These are phyloP conservation scores for Rutstroemia sp. DNA, from an alignment of 2,329 filamentous ascomycete species.

Conservation along the genomic window DNA sequence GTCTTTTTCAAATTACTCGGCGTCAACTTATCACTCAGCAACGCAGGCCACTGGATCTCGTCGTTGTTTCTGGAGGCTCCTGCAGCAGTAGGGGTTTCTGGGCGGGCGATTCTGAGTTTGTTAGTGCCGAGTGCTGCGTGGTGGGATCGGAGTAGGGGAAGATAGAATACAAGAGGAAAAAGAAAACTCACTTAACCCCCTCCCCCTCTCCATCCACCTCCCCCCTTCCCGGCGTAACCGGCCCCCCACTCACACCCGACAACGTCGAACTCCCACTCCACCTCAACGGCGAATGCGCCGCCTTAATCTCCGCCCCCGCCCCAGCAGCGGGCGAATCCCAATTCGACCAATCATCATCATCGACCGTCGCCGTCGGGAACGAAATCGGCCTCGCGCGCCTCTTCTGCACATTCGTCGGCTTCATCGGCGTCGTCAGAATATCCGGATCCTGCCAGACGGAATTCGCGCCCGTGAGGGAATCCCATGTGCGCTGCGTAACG, in stretches of 20 bases:
- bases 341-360: constrained; percentile 53
- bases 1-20: constrained; percentile 72
- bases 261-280: constrained; percentile 48
- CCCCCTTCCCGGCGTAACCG: constrained; percentile 22
- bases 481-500: constrained; percentile 23
- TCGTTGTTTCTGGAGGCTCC: constrained; percentile 20
- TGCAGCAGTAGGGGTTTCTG: neutral
- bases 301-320: no score
- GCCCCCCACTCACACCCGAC: constrained; percentile 22
- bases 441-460: constrained; percentile 12
- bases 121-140: neutral
- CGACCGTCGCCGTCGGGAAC: constrained; percentile 32
- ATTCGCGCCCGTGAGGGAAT: constrained; percentile 24
- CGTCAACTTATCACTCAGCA: constrained; percentile 38
- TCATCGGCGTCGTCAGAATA: constrained; percentile 9
- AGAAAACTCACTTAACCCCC: constrained; percentile 26
- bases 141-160: no score
- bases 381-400: constrained; percentile 21
- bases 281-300: constrained; percentile 38
- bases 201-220: constrained; percentile 10
- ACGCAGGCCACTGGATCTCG: constrained; percentile 32
- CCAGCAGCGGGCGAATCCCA: constrained; percentile 46
- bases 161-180: no score
- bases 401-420: constrained; percentile 14
- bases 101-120: constrained; percentile 13